A percentile compares a stretch with the other conserved stretches of the same genome.
These are phyloP conservation scores for Diaporthe longicolla DNA, from an alignment of 2,329 filamentous ascomycete species.

Conservation along the genomic window DNA sequence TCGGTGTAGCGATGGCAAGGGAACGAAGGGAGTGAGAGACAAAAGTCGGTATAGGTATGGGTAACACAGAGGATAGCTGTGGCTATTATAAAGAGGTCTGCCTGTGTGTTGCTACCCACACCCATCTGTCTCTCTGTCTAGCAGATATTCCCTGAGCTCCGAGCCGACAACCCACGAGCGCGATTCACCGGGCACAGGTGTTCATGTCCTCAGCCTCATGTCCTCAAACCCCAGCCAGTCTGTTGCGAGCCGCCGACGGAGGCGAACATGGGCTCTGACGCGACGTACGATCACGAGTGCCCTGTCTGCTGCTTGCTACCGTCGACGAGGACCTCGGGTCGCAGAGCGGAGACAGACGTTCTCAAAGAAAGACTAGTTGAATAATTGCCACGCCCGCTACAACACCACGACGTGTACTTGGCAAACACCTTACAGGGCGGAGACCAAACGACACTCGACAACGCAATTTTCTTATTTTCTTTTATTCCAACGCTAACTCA, in stretches of 20 bases:
- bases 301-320: background rate
- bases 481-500: background rate
- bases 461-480: slow-evolving; percentile 4
- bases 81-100: slow-evolving; percentile 14
- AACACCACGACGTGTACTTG: background rate
- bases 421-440: background rate
- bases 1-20: slow-evolving; percentile 15
- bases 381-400: background rate
- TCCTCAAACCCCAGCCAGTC: too few relatives aligned
- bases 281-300: background rate
- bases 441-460: background rate
- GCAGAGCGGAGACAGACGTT: background rate
- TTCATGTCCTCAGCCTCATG: background rate
- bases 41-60: background rate
- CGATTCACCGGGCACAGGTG: background rate
- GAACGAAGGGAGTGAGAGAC: background rate
- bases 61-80: background rate
- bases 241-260: background rate
- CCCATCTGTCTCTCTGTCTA: background rate
- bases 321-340: background rate
- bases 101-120: background rate
- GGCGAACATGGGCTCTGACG: background rate
- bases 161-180: background rate
- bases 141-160: background rate
- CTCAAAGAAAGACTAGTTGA: background rate